Evolutionary conservation across 202 grass and related monocot genomes (phyloP).

Genomic region (Miscanthus sacchariflorus): DNA sequence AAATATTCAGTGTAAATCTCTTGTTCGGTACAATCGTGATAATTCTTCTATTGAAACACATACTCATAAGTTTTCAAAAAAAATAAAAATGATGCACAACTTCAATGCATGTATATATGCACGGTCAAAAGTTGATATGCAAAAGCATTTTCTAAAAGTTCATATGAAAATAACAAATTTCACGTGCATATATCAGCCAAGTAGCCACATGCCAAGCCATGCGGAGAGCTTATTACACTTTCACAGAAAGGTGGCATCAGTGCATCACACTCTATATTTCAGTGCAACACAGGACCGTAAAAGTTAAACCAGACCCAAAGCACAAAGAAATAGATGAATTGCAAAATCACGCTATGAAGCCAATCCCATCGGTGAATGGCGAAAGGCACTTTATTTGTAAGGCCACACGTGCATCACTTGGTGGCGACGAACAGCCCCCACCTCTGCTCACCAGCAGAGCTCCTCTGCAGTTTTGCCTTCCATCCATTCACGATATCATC

Average conservation of each 20-base stretch:
- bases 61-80: no score
- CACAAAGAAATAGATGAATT: background rate
- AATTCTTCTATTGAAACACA: no score
- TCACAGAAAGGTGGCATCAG: background rate
- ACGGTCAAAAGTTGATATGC: no score
- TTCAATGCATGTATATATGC: no score
- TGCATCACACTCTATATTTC: background rate
- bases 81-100: no score
- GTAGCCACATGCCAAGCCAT: background rate
- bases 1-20: no score
- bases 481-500: constrained; percentile 79
- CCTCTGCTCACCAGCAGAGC: constrained; percentile 78
- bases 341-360: background rate
- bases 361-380: background rate
- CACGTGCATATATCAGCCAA: background rate
- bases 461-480: constrained; percentile 80
- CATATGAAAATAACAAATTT: no score
- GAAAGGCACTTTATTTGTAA: constrained; percentile 9
- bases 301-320: background rate
- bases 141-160: no score
- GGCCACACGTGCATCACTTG: background rate
- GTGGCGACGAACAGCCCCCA: constrained; percentile 80
- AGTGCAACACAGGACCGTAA: background rate
- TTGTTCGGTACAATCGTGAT: no score
- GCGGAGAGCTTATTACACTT: background rate